Conservation (phyloP, 1,284 basidiomycete species). For the Pascua guehoae region DNA sequence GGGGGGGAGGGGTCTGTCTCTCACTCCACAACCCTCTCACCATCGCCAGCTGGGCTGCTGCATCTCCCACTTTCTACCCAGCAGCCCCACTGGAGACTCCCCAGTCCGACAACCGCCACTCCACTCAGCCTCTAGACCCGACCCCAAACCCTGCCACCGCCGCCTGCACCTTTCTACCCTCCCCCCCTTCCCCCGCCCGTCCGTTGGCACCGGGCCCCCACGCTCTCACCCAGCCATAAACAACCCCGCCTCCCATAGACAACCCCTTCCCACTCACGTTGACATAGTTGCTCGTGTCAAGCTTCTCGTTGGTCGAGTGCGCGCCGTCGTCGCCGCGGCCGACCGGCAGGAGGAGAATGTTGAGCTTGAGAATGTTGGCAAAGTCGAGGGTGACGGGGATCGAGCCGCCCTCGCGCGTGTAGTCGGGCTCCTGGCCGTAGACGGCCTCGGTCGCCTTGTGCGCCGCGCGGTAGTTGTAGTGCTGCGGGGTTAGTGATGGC, state of each 20-base stretch:
- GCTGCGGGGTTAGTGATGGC: conserved; percentile 44
- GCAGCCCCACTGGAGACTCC: no score
- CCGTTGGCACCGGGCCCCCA: no score
- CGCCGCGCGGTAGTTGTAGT: conserved; percentile 95
- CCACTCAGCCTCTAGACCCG: no score
- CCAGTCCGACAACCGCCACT: no score
- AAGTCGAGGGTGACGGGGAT: conserved; percentile 96
- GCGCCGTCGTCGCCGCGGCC: conserved; percentile 87
- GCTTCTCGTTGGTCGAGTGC: conserved; percentile 87
- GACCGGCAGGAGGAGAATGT: conserved; percentile 83
- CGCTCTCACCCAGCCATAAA: no score
- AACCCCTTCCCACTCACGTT: conserved; percentile 43
- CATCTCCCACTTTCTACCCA: no score
- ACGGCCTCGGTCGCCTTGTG: conserved; percentile 68
- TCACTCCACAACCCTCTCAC: no score
- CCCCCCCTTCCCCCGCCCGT: no score
- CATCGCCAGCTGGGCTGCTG: no score
- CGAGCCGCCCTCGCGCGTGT: conserved; percentile 87
- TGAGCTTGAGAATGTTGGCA: conserved; percentile 71
- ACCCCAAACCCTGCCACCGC: conserved; percentile 11
- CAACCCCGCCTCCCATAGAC: no score
- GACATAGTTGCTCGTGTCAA: conserved; percentile 90
- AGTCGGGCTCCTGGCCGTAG: conserved; percentile 77
- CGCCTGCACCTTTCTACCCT: neutral
- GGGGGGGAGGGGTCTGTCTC: no score